Base-by-base conservation (phyloP, 1,284 basidiomycete genomes). In the Ceratobasidium sp. region DNA sequence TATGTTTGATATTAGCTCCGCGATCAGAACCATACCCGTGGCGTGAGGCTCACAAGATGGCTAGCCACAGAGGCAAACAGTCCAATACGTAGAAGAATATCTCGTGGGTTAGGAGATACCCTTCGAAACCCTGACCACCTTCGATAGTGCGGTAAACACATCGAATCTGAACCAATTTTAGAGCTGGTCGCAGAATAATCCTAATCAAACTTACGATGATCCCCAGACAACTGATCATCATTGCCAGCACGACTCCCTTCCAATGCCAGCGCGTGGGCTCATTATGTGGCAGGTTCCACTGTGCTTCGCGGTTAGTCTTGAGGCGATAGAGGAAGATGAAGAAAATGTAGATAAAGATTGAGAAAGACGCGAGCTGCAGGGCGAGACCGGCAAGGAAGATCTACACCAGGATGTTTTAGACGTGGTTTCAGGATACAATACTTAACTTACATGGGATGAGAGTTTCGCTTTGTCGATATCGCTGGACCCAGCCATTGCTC, bases 31-130 rank as follows among this genome's bases (percentile, higher is more conserved):
- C 37, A 8, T 37, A 8, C 37, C 8, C 8, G 37, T 3, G 37
- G 37, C 8, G 37, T 37, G 8, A 37, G 19, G 25, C 78, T 77
- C 82, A 80, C 64, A 56, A 44, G 25, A 77, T 46, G 13, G 70
- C 67, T 1, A 77, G 29, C 43, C 51, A 77, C 17, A 77, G 65
- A 13, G 69, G 52, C 17, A 68, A 57, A 37, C 70, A 74, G 54
- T 77, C 76, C 19, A 77, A 54, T 1, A 67, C 70, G 37, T 74
- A 77, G 40, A 77, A 77, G 64, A 66, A 77, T 9, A 37, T 61
- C 59, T 77, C 76, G 19, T 77, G 68, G 9, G 52, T 57, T 0
- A 69, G 68, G 15, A 77, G 76, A 37, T 71, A 71, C 11, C 76
- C 69, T 5, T 59, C 40, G 29, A 76, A 76, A 7, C 75, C 75